Percentiles rank a stretch among this genome's conserved stretches.
Conservation (phyloP, 495 filamentous ascomycete genomes). For the Aspergillus ostianus region DNA sequence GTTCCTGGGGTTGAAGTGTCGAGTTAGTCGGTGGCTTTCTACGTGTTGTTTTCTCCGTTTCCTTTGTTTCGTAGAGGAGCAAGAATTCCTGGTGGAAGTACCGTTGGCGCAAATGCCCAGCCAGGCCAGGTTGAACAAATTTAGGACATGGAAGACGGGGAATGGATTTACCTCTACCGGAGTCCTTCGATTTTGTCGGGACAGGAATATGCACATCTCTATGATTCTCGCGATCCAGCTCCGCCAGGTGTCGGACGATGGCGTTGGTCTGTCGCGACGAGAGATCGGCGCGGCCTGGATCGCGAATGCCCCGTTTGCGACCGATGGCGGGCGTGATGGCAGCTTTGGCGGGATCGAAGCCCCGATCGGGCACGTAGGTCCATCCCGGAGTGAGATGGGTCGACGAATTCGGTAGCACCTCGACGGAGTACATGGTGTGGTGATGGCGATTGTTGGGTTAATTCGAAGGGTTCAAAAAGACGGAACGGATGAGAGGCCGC, state of each 20-base stretch:
- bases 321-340: constrained; percentile 53
- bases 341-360: constrained; percentile 58
- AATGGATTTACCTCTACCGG: constrained; percentile 40
- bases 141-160: neutral
- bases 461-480: neutral
- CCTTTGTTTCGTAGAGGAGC: no score
- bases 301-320: constrained; percentile 65
- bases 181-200: constrained; percentile 52
- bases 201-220: constrained; percentile 68
- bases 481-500: neutral
- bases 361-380: constrained; percentile 82
- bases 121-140: no score
- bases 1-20: no score
- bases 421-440: constrained; percentile 59
- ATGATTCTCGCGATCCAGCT: constrained; percentile 77
- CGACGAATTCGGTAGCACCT: constrained; percentile 69
- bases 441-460: neutral
- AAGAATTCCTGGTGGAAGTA: no score
- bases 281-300: constrained; percentile 55
- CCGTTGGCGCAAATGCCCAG: no score
- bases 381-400: constrained; percentile 74
- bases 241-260: constrained; percentile 70
- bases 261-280: constrained; percentile 75
- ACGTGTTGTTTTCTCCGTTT: no score
- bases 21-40: no score